phyloP scores from a whole-genome alignment of 1,284 basidiomycete genomes.

The Phenoliferia sp. region DNA sequence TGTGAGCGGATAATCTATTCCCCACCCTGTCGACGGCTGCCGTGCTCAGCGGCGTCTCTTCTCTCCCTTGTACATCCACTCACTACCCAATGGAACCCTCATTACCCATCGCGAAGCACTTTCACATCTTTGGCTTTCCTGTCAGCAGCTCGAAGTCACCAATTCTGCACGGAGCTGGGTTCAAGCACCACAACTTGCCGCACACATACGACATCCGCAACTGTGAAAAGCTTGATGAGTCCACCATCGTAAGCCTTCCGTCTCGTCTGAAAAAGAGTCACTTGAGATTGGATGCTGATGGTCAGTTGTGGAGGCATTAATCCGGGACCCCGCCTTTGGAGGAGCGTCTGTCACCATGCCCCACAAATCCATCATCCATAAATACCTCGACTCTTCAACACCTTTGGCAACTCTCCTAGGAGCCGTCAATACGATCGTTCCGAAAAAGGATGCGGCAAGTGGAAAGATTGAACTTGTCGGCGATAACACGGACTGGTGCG shows the following conservation, averaged over 20 bases:
- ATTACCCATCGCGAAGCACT: too few relatives aligned
- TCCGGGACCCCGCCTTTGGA: neutral
- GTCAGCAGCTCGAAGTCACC: neutral
- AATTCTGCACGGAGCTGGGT: neutral
- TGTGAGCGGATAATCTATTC: too few relatives aligned
- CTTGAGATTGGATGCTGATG: neutral
- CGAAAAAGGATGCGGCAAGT: neutral
- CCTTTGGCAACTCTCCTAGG: neutral
- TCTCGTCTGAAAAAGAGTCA: neutral
- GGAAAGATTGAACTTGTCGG: neutral
- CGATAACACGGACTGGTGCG: neutral
- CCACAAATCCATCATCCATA: neutral
- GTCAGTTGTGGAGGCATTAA: neutral
- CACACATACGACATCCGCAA: neutral
- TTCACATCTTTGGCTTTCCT: neutral
- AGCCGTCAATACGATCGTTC: neutral
- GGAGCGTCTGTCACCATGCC: neutral
- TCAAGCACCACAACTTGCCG: neutral
- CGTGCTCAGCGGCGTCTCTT: too few relatives aligned
- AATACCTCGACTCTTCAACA: neutral
- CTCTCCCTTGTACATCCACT: too few relatives aligned
- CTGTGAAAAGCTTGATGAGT: neutral
- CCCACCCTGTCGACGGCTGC: too few relatives aligned
- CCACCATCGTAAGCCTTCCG: neutral
- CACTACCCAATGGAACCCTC: too few relatives aligned